Percentiles rank a stretch among this genome's conserved stretches.
These are phyloP conservation scores for Ambrosia artemisiifolia DNA, from an alignment of 129 eudicot genomes.

Conservation along the genomic window DNA sequence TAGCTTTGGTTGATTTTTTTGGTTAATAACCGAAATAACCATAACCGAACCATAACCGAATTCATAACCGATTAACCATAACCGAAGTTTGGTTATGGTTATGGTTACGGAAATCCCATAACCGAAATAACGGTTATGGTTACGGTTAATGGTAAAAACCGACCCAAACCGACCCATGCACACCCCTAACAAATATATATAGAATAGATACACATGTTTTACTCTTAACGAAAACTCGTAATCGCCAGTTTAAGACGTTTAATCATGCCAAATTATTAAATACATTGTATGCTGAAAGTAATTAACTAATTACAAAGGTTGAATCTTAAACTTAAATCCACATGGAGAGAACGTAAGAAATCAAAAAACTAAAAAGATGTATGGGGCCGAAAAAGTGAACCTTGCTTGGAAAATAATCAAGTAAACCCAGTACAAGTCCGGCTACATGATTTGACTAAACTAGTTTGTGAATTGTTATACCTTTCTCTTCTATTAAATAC, in stretches of 20 bases:
- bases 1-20: too few relatives aligned
- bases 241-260: neutral
- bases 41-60: too few relatives aligned
- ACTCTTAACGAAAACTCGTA: neutral
- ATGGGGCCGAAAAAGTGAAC: slow-evolving; percentile 18
- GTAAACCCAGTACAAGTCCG: neutral
- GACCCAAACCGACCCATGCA: too few relatives aligned
- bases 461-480: too few relatives aligned
- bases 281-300: neutral
- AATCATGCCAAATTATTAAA: neutral
- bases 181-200: neutral
- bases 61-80: too few relatives aligned
- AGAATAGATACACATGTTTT: neutral
- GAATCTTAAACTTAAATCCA: slow-evolving; percentile 4
- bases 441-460: neutral
- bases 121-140: too few relatives aligned
- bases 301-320: neutral
- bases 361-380: slow-evolving; percentile 20
- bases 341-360: slow-evolving; percentile 18
- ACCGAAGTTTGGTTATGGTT: too few relatives aligned
- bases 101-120: too few relatives aligned
- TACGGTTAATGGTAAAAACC: too few relatives aligned
- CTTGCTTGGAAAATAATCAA: slow-evolving; percentile 28
- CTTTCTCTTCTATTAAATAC: too few relatives aligned
- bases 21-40: too few relatives aligned